Evolutionary conservation across 2,329 filamentous ascomycete species (phyloP), one percentile per base, ranked within the genome.

Genomic region (Phaeomoniella chlamydospora): DNA sequence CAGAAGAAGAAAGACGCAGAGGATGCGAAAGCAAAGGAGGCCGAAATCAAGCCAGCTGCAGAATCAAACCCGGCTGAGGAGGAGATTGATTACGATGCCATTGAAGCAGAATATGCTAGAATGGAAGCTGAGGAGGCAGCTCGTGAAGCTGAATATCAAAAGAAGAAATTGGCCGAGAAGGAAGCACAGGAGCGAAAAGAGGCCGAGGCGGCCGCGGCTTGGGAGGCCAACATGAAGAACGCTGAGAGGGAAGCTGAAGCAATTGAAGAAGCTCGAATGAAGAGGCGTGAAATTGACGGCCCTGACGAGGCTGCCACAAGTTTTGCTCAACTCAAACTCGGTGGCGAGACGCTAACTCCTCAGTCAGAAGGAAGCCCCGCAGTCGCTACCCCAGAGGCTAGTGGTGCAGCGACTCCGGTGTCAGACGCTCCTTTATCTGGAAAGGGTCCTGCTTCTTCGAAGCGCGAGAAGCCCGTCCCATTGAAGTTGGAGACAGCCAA

Each of bases 401-500:
- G 61, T 36, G 61, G 62, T 37, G 53, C 57, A 37, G 58, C 53
- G n/a, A 67, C 62, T 12, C 62, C 62, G 15, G 51, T 56, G 26
- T 62, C 61, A 5, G 63, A 65, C 40, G 49, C 48, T 15, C 59
- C 58, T 4, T 63, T 64, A 58, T 64, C 61, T 51, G 44, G 56
- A n/a, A 78, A 77, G 55, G 54, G 65, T 13, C 57, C 70, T 31
- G 63, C 65, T 38, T 64, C 62, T 18, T 68, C 75, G 48, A 86
- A 85, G 59, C 74, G 68, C 15, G 52, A 66, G 40, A 94, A 94
- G 69, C 88, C 90, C 34, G 77, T 80, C 40, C 80, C 84, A 31
- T 77, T 98, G 45, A 94, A 94, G 61, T 70, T 96, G 43, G 74
- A 86, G 38, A 92, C 81, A 43, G 85, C 77, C 48, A 93, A 87